Evolutionary conservation across 2,329 filamentous ascomycete species (phyloP), one percentile per base, ranked within the genome.

Genomic region (Lecanicillium sp.): DNA sequence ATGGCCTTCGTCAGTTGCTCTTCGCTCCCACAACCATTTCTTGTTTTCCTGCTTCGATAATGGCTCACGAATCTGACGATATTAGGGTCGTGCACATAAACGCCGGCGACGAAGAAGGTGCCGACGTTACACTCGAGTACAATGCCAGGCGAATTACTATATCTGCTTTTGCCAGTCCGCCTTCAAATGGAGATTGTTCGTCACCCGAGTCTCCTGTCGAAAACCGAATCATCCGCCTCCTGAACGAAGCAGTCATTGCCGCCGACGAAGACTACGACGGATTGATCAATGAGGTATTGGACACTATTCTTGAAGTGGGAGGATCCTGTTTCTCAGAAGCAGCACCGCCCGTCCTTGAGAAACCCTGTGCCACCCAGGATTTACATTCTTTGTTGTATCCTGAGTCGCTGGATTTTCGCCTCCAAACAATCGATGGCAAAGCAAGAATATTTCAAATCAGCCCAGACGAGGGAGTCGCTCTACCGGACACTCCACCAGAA

Each of bases 61-160:
- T 44, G 42, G 21, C 42, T 27, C 14, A 17, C 23, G 42, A 44
- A 24, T 27, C 4, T 19, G 30, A 44, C 30, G 23, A 44, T 26
- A 27, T 44, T 11, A 37, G 6, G 30, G 42, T 44, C 42, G 30
- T 44, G 20, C 30, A 44, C 7, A 44, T 44, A 19, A 44, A 36
- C n/a, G 30, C 30, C n/a, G 42, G 42, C 20, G 42, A 44, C n/a
- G 42, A 44, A 10, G 30, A 44, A 44, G 23, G 42, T 15, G 42
- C 42, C 8, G 30, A 36, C 21, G 36, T 44, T 19, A 44, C 42
- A 26, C 21, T 44, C 14, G 42, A 44, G 15, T 44, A 44, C n/a
- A 44, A 44, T 17, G 32, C 20, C 30, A 44, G 15, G 42, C 42
- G 42, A 35, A 44, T 44, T 4, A 44, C 19, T 14, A 10, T 37